Percentiles rank a stretch among this genome's conserved stretches.
Conservation (phyloP, 352 stramenopile genomes). For the Pythium dissimile region DNA sequence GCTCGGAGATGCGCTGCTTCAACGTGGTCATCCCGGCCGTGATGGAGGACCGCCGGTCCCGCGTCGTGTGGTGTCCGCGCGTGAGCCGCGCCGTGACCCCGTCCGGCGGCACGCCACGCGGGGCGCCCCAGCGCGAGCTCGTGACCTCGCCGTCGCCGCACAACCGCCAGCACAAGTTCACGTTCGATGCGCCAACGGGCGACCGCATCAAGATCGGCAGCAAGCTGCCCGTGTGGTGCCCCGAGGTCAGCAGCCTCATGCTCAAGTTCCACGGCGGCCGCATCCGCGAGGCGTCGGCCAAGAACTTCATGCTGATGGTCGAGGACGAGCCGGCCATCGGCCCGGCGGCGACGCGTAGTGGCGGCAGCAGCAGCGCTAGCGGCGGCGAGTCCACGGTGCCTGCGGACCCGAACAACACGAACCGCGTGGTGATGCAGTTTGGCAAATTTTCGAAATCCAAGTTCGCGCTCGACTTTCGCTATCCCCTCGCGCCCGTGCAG, state of each 20-base stretch:
- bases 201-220: constrained; percentile 80
- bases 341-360: background rate
- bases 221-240: constrained; percentile 85
- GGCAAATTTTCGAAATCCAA: constrained; percentile 87
- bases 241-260: constrained; percentile 85
- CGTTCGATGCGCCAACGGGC: constrained; percentile 62
- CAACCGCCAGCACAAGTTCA: constrained; percentile 70
- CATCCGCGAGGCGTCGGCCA: constrained; percentile 83
- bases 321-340: constrained; percentile 52
- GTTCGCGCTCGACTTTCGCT: constrained; percentile 86
- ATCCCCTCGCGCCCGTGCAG: constrained; percentile 80
- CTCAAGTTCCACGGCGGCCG: constrained; percentile 87
- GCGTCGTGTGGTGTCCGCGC: constrained; percentile 81
- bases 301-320: constrained; percentile 89
- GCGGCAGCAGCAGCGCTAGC: constrained; percentile 5
- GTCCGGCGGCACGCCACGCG: constrained; percentile 58
- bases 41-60: constrained; percentile 74
- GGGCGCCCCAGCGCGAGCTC: constrained; percentile 39
- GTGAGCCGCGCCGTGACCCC: constrained; percentile 62
- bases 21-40: constrained; percentile 74
- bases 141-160: constrained; percentile 74
- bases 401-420: constrained; percentile 40
- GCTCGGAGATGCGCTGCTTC: constrained; percentile 83
- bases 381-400: background rate
- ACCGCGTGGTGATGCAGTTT: constrained; percentile 82